A percentile compares a stretch with the other conserved stretches of the same genome.
Evolutionary conservation across 768 basidiomycete species (phyloP).

Genomic region (Leucocoprinus birnbaumii): DNA sequence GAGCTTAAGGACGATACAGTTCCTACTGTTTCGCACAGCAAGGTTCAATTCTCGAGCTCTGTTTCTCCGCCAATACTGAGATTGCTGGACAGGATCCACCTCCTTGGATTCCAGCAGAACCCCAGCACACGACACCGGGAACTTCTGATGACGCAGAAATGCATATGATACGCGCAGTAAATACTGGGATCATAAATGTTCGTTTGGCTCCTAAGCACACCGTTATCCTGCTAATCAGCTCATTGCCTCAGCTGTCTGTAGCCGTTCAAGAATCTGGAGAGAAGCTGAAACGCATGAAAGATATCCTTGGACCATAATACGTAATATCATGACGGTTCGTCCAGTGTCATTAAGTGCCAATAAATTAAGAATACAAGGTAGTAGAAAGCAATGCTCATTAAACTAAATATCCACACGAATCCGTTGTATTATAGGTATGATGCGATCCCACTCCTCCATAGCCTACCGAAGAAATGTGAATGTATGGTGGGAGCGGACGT

Average conservation of each 20-base stretch:
- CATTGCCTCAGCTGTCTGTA: slow-evolving; percentile 54
- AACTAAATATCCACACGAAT: slow-evolving; percentile 87
- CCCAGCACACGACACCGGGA: slow-evolving; percentile 66
- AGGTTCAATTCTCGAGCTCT: slow-evolving; percentile 27
- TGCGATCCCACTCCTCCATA: slow-evolving; percentile 97
- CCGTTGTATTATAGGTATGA: slow-evolving; percentile 90
- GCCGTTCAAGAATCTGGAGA: slow-evolving; percentile 79
- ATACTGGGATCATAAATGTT: slow-evolving; percentile 82
- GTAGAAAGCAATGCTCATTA: slow-evolving; percentile 13
- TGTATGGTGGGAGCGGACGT: background rate
- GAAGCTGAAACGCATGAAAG: slow-evolving; percentile 47
- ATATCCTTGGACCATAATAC: slow-evolving; percentile 15
- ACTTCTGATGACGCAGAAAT: slow-evolving; percentile 65
- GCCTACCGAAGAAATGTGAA: slow-evolving; percentile 41
- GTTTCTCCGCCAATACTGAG: background rate
- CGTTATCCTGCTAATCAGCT: background rate
- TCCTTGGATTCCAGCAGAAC: slow-evolving; percentile 77
- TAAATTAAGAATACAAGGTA: slow-evolving; percentile 23
- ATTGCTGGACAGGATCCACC: slow-evolving; percentile 50
- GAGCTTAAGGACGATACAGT: slow-evolving; percentile 70
- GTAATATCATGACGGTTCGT: slow-evolving; percentile 16
- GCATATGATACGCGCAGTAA: slow-evolving; percentile 75
- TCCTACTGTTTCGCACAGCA: slow-evolving; percentile 47
- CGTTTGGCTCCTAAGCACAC: slow-evolving; percentile 15
- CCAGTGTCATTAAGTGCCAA: slow-evolving; percentile 16